Evolutionary conservation across 352 stramenopile species (phyloP).

Genomic region (Blastocystis sp.): DNA sequence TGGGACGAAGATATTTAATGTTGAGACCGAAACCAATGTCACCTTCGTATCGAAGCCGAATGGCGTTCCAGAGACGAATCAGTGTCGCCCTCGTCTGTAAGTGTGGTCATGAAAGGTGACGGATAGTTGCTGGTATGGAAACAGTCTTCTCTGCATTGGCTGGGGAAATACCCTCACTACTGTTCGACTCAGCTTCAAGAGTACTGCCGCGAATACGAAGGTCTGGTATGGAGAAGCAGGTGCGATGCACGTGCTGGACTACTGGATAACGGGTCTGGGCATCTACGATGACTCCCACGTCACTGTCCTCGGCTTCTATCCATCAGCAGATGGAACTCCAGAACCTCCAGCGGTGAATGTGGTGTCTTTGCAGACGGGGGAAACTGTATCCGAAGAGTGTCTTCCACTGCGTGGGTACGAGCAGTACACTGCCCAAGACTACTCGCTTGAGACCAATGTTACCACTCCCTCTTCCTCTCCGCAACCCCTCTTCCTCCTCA

Average conservation of each 20-base stretch:
- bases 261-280: background rate
- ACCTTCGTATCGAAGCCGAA: constrained; percentile 19
- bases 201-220: background rate
- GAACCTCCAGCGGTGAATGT: background rate
- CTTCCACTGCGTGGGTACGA: constrained; percentile 2
- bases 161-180: background rate
- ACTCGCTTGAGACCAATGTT: background rate
- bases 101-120: background rate
- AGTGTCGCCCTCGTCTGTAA: background rate
- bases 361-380: background rate
- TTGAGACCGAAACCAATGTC: constrained; percentile 27
- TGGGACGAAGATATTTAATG: constrained; percentile 30
- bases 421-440: background rate
- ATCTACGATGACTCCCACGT: constrained; percentile 1
- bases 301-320: background rate
- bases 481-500: constrained; percentile 6
- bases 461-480: background rate
- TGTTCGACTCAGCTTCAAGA: constrained; percentile 10
- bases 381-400: constrained; percentile 1
- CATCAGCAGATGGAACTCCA: background rate
- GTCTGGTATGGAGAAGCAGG: constrained; percentile 16
- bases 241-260: background rate
- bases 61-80: background rate
- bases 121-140: constrained; percentile 19
- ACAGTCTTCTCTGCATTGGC: background rate